phyloP scores from a whole-genome alignment of 1,284 basidiomycete species.

The Sanguinoderma infundibulare region DNA sequence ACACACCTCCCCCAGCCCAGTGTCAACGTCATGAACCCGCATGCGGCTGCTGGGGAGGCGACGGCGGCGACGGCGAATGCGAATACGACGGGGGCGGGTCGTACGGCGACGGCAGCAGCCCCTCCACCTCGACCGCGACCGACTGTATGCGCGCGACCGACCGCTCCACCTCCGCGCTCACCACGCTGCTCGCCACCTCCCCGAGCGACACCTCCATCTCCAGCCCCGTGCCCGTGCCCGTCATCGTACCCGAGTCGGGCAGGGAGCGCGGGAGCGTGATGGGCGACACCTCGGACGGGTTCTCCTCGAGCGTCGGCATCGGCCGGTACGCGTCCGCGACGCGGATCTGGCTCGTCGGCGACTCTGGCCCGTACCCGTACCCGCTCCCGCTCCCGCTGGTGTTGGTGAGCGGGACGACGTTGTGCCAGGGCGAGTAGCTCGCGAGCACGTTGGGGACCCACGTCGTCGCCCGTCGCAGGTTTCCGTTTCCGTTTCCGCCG shows the following conservation, averaged over 20 bases:
- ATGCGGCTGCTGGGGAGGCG: too few species aligned
- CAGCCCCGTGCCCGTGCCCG: not conserved
- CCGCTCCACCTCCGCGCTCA: too few species aligned
- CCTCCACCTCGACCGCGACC: too few species aligned
- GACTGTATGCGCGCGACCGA: too few species aligned
- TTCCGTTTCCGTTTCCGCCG: too few species aligned
- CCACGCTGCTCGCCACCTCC: not conserved
- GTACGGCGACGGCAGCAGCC: too few species aligned
- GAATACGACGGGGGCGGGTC: too few species aligned
- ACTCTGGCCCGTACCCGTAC: not conserved
- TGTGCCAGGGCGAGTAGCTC: constrained; percentile 24
- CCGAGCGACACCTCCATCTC: not conserved
- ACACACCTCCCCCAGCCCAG: too few species aligned
- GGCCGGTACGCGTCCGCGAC: constrained; percentile 21
- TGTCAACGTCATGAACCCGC: too few species aligned
- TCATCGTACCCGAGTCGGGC: not conserved
- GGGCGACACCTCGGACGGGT: constrained; percentile 5
- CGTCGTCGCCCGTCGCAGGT: constrained; percentile 7
- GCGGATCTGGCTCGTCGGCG: constrained; percentile 19
- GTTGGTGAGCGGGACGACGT: constrained; percentile 8
- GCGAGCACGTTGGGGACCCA: constrained; percentile 24
- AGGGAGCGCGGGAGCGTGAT: constrained; percentile 9
- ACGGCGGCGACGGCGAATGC: too few species aligned
- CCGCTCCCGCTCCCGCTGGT: not conserved
- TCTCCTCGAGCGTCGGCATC: constrained; percentile 23